Conservation (phyloP, 228 moss, liverwort and hornwort genomes). For the Sphagnum fallax region DNA sequence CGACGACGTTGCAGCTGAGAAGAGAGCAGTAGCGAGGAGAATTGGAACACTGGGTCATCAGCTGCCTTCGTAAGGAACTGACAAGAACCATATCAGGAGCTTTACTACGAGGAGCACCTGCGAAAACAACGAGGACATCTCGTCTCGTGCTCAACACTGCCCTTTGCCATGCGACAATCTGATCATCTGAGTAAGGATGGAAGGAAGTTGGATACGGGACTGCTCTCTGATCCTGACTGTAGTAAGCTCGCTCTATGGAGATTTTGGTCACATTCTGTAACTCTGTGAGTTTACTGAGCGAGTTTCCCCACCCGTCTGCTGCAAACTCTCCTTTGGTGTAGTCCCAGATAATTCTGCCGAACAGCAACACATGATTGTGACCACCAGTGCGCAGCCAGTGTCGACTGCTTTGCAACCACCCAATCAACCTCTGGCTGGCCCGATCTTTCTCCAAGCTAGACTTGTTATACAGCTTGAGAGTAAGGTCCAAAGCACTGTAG, state of each 20-base stretch:
- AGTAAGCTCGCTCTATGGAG: constrained; percentile 26
- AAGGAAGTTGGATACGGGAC: constrained; percentile 58
- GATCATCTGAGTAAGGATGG: constrained; percentile 32
- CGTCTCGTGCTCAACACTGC: constrained; percentile 16
- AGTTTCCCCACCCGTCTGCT: constrained; percentile 31
- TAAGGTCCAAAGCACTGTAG: constrained; percentile 31
- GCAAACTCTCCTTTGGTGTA: constrained; percentile 7
- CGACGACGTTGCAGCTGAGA: constrained; percentile 19
- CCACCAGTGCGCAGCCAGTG: constrained; percentile 11
- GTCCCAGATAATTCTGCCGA: constrained; percentile 11
- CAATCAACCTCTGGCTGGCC: constrained; percentile 7
- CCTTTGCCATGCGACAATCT: constrained; percentile 35
- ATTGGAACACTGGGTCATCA: constrained; percentile 29
- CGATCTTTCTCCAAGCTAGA: neutral
- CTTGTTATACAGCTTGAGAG: constrained; percentile 2
- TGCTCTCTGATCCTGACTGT: constrained; percentile 16
- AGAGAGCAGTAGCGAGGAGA: constrained; percentile 17
- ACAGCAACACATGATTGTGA: constrained; percentile 6
- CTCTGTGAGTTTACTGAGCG: constrained; percentile 16
- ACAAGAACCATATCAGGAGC: neutral
- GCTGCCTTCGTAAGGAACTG: constrained; percentile 13
- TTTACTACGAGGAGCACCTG: constrained; percentile 30
- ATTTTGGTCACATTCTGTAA: constrained; percentile 43
- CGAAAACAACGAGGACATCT: constrained; percentile 22
- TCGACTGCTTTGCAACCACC: constrained; percentile 4